Percentiles rank a stretch among this genome's conserved stretches.
These are phyloP conservation scores for Arthrobotrys conoides DNA, from an alignment of 2,329 filamentous ascomycete genomes.

Conservation along the genomic window DNA sequence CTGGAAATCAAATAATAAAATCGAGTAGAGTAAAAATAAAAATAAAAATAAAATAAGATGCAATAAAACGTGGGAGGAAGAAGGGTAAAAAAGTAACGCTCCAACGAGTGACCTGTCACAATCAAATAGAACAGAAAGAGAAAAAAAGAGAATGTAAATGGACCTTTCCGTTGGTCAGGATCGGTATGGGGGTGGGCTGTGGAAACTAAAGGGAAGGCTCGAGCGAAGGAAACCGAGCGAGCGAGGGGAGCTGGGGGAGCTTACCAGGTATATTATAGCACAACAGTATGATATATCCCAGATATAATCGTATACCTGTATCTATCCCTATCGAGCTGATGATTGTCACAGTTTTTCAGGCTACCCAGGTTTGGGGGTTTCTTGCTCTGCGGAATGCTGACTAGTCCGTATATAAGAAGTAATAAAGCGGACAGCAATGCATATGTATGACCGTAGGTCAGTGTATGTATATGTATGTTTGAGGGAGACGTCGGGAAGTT, in stretches of 20 bases:
- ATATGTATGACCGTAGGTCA: neutral
- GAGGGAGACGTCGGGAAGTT: constrained; percentile 29
- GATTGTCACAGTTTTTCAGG: constrained; percentile 30
- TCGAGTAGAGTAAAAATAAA: constrained; percentile 8
- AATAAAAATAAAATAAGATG: neutral
- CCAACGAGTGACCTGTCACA: constrained; percentile 55
- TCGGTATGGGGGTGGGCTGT: constrained; percentile 17
- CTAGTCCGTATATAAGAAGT: constrained; percentile 20
- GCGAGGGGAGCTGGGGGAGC: constrained; percentile 44
- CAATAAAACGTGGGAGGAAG: constrained; percentile 4
- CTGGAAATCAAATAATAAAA: constrained; percentile 16
- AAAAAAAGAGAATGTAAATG: too few relatives aligned
- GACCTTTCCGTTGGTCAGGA: neutral
- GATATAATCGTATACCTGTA: constrained; percentile 38
- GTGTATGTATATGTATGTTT: constrained; percentile 12
- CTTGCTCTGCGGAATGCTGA: constrained; percentile 18
- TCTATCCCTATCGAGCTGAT: constrained; percentile 40
- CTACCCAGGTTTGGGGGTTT: constrained; percentile 19
- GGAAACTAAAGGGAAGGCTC: constrained; percentile 25
- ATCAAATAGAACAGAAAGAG: constrained; percentile 4
- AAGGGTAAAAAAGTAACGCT: neutral
- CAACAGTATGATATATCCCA: constrained; percentile 25
- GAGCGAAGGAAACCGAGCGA: constrained; percentile 42
- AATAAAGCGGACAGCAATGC: constrained; percentile 24
- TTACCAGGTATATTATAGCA: constrained; percentile 59